phyloP scores from a whole-genome alignment of 495 filamentous ascomycete genomes.

The Hypoxylon perforatum region DNA sequence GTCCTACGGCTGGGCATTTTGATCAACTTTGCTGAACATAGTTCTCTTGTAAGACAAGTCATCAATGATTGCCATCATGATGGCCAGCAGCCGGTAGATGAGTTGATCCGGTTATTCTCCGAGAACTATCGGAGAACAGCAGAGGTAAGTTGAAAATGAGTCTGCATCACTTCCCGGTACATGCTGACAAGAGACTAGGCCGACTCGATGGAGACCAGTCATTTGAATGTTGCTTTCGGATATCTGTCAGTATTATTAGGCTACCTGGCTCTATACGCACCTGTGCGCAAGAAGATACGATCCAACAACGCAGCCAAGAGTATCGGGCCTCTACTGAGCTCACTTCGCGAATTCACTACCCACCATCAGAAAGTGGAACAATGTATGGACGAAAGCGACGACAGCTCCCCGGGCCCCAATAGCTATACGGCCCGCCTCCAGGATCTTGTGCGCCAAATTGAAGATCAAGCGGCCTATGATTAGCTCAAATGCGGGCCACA shows the following conservation, averaged over 20 bases:
- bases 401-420: conserved; percentile 53
- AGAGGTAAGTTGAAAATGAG: conserved; percentile 53
- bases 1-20: conserved; percentile 84
- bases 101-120: conserved; percentile 61
- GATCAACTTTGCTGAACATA: conserved; percentile 87
- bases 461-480: conserved; percentile 39
- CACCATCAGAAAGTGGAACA: conserved; percentile 81
- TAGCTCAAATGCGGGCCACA: conserved; percentile 7
- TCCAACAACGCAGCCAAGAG: conserved; percentile 66
- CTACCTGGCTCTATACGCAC: conserved; percentile 73
- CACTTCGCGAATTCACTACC: conserved; percentile 84
- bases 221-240: conserved; percentile 87
- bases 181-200: conserved; percentile 64
- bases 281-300: conserved; percentile 62
- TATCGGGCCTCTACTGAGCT: conserved; percentile 74
- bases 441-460: conserved; percentile 60
- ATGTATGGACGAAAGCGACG: conserved; percentile 58
- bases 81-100: conserved; percentile 52
- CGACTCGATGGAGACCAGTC: conserved; percentile 83
- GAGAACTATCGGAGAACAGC: conserved; percentile 61
- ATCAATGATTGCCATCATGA: conserved; percentile 43
- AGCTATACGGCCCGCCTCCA: conserved; percentile 71
- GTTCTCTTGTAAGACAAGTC: conserved; percentile 48
- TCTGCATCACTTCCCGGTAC: conserved; percentile 15
- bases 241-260: conserved; percentile 89